phyloP scores from a whole-genome alignment of 2,329 filamentous ascomycete genomes.

The Colletotrichum sp. region DNA sequence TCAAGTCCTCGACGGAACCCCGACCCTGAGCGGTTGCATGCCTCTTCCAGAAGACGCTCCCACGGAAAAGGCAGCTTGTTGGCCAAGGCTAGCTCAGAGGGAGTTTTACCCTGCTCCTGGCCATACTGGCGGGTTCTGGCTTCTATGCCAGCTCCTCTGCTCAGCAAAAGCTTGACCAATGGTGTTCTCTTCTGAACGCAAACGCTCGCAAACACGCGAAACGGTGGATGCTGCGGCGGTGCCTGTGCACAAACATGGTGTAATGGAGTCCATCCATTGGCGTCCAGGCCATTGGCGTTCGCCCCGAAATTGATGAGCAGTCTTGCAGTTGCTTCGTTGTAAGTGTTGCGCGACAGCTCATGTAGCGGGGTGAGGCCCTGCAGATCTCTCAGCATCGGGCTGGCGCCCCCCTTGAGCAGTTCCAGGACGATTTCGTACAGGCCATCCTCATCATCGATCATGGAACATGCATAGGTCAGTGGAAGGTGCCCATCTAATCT shows the following conservation, averaged over 20 bases:
- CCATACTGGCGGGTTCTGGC: not conserved
- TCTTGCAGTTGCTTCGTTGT: not conserved
- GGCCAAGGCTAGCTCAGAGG: not conserved
- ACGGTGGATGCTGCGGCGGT: not conserved
- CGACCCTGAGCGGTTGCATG: not conserved
- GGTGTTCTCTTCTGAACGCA: not conserved
- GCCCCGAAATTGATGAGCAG: conserved; percentile 20
- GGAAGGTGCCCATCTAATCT: not conserved
- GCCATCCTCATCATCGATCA: not conserved
- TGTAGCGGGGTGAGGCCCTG: not conserved
- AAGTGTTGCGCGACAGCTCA: not conserved
- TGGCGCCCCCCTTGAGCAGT: not conserved
- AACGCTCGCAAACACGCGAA: not conserved
- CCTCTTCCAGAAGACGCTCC: not conserved
- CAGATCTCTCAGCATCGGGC: not conserved
- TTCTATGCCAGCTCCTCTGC: not conserved
- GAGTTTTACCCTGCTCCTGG: not conserved
- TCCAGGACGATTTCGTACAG: not conserved
- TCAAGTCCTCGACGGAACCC: not conserved
- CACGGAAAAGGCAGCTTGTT: not conserved
- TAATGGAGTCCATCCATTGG: not conserved
- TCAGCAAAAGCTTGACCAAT: not conserved
- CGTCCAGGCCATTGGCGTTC: not conserved
- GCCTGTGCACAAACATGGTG: not conserved
- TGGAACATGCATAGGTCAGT: not conserved